phyloP scores from a whole-genome alignment of 768 basidiomycete genomes.

The Rhodocollybia butyracea region DNA sequence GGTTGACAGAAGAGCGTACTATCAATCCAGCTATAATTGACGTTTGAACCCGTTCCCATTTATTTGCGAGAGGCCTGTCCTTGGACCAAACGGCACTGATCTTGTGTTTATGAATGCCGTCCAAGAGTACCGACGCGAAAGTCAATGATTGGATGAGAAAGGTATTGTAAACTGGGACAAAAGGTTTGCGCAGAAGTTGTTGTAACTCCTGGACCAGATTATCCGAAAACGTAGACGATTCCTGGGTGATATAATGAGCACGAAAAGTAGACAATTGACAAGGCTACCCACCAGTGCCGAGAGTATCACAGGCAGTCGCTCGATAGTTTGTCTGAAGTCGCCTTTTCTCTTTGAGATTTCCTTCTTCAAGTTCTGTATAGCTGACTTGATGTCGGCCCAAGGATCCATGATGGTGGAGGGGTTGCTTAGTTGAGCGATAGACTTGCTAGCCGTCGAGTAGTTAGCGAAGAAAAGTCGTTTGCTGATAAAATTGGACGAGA shows the following conservation, averaged over 20 bases:
- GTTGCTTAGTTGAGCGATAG: too few relatives aligned
- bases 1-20: constrained; percentile 24
- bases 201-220: neutral
- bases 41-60: constrained; percentile 46
- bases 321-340: neutral
- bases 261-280: too few relatives aligned
- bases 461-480: too few relatives aligned
- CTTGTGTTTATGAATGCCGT: neutral
- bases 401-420: neutral
- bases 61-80: neutral
- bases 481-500: too few relatives aligned
- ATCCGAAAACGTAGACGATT: neutral
- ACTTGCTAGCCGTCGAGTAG: too few relatives aligned
- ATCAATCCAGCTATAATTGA: constrained; percentile 52
- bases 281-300: neutral
- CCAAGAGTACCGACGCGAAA: neutral
- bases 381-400: constrained; percentile 2
- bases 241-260: neutral
- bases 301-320: neutral
- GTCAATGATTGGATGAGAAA: neutral
- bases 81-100: too few relatives aligned
- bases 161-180: neutral
- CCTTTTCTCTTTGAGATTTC: neutral
- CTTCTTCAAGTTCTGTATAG: neutral
- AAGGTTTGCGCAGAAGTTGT: neutral